phyloP scores from a whole-genome alignment of 2,329 filamentous ascomycete genomes.

The Diaporthe amygdali region DNA sequence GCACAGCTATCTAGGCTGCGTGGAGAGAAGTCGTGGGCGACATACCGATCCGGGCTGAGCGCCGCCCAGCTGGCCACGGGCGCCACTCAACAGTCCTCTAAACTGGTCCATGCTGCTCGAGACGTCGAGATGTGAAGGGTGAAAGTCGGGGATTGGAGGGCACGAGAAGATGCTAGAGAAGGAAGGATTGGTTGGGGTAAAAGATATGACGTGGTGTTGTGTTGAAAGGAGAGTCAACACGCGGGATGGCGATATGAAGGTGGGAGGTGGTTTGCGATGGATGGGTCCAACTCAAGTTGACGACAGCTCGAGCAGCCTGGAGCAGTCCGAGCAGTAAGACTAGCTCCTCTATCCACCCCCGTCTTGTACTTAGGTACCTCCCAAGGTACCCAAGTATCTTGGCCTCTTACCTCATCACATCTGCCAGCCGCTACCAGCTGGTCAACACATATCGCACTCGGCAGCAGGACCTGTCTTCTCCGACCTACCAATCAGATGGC shows the following conservation, averaged over 20 bases:
- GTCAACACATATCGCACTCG: neutral
- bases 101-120: slow-evolving; percentile 79
- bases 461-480: neutral
- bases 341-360: neutral
- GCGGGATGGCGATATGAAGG: slow-evolving; percentile 15
- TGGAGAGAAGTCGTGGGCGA: slow-evolving; percentile 23
- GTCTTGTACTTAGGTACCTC: neutral
- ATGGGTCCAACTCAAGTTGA: slow-evolving; percentile 29
- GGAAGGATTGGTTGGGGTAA: neutral
- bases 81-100: slow-evolving; percentile 79
- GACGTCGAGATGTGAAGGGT: neutral
- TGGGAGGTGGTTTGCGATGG: slow-evolving; percentile 11
- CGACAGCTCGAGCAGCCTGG: slow-evolving; percentile 37
- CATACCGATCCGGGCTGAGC: slow-evolving; percentile 66
- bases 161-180: neutral
- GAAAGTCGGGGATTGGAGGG: neutral
- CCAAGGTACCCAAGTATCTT: neutral
- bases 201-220: neutral
- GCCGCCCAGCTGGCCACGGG: slow-evolving; percentile 71
- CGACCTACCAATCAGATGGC: neutral
- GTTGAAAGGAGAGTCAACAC: slow-evolving; percentile 1
- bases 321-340: neutral
- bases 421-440: neutral
- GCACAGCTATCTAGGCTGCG: neutral
- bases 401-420: neutral